Percentiles rank a stretch among this genome's conserved stretches.
These are phyloP conservation scores for Rhytidiadelphus loreus DNA, from an alignment of 225 moss, liverwort and hornwort genomes.

Conservation along the genomic window DNA sequence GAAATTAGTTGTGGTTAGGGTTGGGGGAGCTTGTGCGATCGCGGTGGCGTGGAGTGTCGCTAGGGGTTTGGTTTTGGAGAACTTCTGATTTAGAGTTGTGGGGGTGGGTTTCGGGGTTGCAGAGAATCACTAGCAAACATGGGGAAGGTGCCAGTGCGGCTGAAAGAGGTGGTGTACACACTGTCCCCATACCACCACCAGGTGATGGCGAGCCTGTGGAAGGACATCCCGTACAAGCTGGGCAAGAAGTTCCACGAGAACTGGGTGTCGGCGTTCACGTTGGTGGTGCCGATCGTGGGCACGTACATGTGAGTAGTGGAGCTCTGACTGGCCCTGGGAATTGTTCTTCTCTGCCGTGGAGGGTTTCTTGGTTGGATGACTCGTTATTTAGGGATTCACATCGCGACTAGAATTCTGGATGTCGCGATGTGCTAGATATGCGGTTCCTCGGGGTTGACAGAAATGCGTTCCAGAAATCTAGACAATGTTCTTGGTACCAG, in stretches of 20 bases:
- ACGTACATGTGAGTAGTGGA: constrained; percentile 70
- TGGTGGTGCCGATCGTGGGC: constrained; percentile 56
- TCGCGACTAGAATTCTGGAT: neutral
- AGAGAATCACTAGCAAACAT: constrained; percentile 15
- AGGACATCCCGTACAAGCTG: constrained; percentile 57
- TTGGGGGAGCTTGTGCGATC: neutral
- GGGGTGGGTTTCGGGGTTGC: neutral
- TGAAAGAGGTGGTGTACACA: constrained; percentile 77
- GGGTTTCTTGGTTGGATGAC: neutral
- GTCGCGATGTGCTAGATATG: neutral
- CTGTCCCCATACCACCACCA: constrained; percentile 67
- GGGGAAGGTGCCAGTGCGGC: constrained; percentile 75
- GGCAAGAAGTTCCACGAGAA: constrained; percentile 83
- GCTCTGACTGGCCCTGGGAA: neutral
- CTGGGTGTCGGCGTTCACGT: constrained; percentile 67
- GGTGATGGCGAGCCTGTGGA: constrained; percentile 52
- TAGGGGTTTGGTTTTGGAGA: neutral
- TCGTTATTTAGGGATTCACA: neutral
- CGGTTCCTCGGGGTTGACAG: neutral
- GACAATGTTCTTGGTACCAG: neutral
- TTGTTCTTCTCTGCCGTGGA: neutral
- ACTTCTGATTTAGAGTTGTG: neutral
- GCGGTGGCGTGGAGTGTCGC: neutral
- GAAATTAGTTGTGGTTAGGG: neutral
- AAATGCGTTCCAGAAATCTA: neutral